Percentiles rank a stretch among this genome's conserved stretches.
These are phyloP conservation scores for Botryobasidium botryosum DNA, from an alignment of 768 basidiomycete species.

Conservation along the genomic window DNA sequence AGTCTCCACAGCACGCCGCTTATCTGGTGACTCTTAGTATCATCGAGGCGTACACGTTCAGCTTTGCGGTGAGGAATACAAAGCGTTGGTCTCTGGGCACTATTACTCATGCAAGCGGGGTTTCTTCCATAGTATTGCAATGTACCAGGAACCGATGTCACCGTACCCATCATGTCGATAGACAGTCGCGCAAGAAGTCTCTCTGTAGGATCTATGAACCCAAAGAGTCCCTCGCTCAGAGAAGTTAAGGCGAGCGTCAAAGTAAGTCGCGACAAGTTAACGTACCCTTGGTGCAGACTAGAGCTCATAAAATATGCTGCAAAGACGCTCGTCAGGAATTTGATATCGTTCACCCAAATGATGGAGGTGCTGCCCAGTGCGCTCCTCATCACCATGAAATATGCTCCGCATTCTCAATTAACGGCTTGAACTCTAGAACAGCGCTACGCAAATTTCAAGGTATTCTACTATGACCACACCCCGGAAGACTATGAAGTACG, in stretches of 20 bases:
- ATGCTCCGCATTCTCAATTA: constrained; percentile 2
- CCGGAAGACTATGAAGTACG: constrained; percentile 76
- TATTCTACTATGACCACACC: constrained; percentile 66
- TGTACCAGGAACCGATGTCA: constrained; percentile 38
- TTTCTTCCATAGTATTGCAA: constrained; percentile 39
- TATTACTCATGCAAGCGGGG: not conserved
- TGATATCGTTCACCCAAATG: constrained; percentile 61
- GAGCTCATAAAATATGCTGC: not conserved
- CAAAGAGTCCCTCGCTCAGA: constrained; percentile 45
- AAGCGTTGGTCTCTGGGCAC: not conserved
- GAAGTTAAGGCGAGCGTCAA: constrained; percentile 75
- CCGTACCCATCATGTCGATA: constrained; percentile 58
- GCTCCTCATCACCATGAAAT: constrained; percentile 15
- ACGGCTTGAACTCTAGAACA: constrained; percentile 30
- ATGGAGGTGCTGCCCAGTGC: constrained; percentile 67
- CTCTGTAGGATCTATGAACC: constrained; percentile 33
- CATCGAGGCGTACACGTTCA: constrained; percentile 77
- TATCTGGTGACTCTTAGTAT: constrained; percentile 31
- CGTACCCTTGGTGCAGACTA: not conserved
- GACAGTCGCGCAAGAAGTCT: constrained; percentile 37
- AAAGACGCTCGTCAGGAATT: constrained; percentile 56
- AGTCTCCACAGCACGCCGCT: not conserved
- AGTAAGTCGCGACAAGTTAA: constrained; percentile 22
- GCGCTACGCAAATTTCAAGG: constrained; percentile 76
- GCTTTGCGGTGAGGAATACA: constrained; percentile 46